Evolutionary conservation across 2,329 filamentous ascomycete species (phyloP), one percentile per base, ranked within the genome.

Genomic region (Hypoxylon sp.): DNA sequence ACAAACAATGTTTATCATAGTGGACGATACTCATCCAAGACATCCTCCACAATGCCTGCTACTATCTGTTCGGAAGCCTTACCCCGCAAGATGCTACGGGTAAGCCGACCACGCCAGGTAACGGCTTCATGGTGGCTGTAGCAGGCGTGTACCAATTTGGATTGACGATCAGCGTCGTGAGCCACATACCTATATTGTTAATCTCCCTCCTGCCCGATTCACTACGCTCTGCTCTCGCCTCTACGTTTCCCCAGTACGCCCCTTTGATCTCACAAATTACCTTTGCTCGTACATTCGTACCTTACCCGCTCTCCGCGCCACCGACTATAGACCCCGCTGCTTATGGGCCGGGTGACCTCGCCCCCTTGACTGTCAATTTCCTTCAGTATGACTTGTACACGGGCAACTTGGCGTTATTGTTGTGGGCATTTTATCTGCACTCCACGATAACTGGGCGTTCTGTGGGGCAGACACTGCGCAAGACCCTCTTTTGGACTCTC

Each of bases 341-440:
- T 3, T 73, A 72, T 67, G 48, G n/a, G 17, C 65, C 73, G 10
- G 75, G 75, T 61, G 75, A 75, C 11, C 70, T 75, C 11, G 68
- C 69, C 6, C 46, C 73, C 11, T 37, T 74, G 6, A 69, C 68
- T 15, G 64, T 69, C 54, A 66, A 77, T 50, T 77, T 79, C 65
- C 68, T 78, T 52, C 75, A 75, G 32, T 79, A 75, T 65, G 76
- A 79, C 62, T 47, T 78, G 47, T 76, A 75, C 65, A 66, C 75
- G 32, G 76, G 73, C 52, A 69, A 68, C 39, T 24, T 58, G 17
- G 65, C 74, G 4, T 32, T 79, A 19, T 63, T 78, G 35, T 55
- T 78, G 31, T 79, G 77, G 77, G 71, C 76, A 8, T 48, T 74
- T 54, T 78, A 77, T 48, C 69, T 78, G 31, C 68, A 77, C 63